Percentiles rank a stretch among this genome's conserved stretches.
Conservation (phyloP, 495 filamentous ascomycete genomes). For the Penicillium cosmopolitanum region DNA sequence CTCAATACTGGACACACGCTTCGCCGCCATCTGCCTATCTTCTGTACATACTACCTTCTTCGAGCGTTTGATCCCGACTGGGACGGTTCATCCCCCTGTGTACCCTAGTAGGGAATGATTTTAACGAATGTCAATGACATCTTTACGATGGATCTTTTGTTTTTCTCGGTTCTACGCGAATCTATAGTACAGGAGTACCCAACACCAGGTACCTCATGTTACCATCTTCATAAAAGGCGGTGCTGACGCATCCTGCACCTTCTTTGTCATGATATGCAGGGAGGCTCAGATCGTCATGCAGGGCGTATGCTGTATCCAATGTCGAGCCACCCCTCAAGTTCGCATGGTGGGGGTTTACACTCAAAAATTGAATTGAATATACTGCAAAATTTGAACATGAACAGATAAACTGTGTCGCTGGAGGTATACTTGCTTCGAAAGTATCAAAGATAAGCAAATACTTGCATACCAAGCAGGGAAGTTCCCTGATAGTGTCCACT, state of each 20-base stretch:
- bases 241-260: background rate
- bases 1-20: constrained; percentile 24
- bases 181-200: too few species aligned
- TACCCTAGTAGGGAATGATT: constrained; percentile 1
- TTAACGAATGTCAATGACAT: constrained; percentile 8
- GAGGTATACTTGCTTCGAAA: too few species aligned
- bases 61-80: background rate
- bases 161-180: too few species aligned
- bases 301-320: background rate
- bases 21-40: constrained; percentile 15
- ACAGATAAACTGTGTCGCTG: too few species aligned
- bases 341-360: background rate
- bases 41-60: constrained; percentile 14
- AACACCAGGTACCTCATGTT: background rate
- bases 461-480: background rate
- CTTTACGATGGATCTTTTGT: background rate
- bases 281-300: constrained; percentile 1
- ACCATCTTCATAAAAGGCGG: background rate
- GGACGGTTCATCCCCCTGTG: background rate
- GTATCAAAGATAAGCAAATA: too few species aligned
- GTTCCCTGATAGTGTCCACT: background rate
- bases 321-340: constrained; percentile 6
- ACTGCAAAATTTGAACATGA: too few species aligned
- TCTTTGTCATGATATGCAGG: constrained; percentile 4
- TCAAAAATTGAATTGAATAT: background rate